Conservation (phyloP, 1,139 yeast genomes). For the Blastobotrys persicus region DNA sequence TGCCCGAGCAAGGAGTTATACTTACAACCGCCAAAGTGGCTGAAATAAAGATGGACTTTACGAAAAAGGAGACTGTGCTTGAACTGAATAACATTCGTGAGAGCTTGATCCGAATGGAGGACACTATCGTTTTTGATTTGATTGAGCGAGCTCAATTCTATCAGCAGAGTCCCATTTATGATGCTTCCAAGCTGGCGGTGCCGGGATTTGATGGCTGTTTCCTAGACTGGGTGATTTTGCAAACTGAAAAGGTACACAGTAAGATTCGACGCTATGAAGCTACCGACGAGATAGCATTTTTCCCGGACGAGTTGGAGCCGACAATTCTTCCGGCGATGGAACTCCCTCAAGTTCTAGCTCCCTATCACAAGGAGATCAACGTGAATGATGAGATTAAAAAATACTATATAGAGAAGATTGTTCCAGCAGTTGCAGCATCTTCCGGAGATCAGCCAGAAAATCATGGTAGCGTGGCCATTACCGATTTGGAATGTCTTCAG, state of each 20-base stretch:
- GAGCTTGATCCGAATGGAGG: constrained; percentile 90
- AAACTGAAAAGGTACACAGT: constrained; percentile 70
- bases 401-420: constrained; percentile 66
- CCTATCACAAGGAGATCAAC: constrained; percentile 69
- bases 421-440: constrained; percentile 67
- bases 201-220: constrained; percentile 77
- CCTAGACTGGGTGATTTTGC: constrained; percentile 79
- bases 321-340: constrained; percentile 76
- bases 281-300: constrained; percentile 93
- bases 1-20: no score
- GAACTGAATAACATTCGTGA: constrained; percentile 78
- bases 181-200: constrained; percentile 53
- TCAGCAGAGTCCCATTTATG: constrained; percentile 73
- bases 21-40: no score
- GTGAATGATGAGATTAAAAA: constrained; percentile 67
- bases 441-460: constrained; percentile 72
- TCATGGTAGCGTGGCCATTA: constrained; percentile 77
- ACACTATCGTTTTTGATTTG: constrained; percentile 85
- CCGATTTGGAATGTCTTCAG: constrained; percentile 85
- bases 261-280: constrained; percentile 89
- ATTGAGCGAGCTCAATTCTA: constrained; percentile 91
- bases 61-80: constrained; percentile 78
- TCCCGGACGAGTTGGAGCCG: constrained; percentile 61
- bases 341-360: constrained; percentile 76
- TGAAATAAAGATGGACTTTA: constrained; percentile 78